Evolutionary conservation across 345 rosid species (phyloP).

Genomic region (Lumnitzera racemosa): DNA sequence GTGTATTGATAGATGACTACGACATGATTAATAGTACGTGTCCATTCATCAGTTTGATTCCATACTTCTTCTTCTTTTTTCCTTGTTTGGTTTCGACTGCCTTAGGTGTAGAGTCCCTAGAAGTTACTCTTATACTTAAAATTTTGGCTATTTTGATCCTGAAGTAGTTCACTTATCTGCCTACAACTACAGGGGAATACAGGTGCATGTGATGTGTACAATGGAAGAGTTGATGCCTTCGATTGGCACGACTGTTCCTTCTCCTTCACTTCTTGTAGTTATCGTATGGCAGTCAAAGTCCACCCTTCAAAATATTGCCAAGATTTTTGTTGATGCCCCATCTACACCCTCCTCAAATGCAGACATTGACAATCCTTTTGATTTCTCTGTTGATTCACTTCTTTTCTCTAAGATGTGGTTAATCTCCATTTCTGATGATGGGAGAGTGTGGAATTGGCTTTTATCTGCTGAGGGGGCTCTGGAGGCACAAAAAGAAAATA

Average conservation of each 20-base stretch:
- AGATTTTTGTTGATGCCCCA: slow-evolving; percentile 49
- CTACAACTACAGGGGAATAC: slow-evolving; percentile 66
- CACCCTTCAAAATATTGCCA: slow-evolving; percentile 67
- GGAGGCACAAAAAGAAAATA: slow-evolving; percentile 34
- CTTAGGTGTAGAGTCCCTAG: too few relatives aligned
- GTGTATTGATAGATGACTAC: too few relatives aligned
- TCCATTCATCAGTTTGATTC: too few relatives aligned
- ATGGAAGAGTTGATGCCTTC: slow-evolving; percentile 93
- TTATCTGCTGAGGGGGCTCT: slow-evolving; percentile 68
- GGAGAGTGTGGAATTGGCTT: slow-evolving; percentile 93
- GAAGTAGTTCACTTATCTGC: slow-evolving; percentile 19
- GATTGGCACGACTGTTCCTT: slow-evolving; percentile 65
- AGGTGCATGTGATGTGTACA: slow-evolving; percentile 67
- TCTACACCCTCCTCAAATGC: slow-evolving; percentile 30
- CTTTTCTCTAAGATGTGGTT: slow-evolving; percentile 61
- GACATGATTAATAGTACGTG: too few relatives aligned
- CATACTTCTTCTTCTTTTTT: too few relatives aligned
- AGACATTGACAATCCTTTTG: slow-evolving; percentile 82
- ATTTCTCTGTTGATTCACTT: slow-evolving; percentile 66
- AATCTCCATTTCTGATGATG: slow-evolving; percentile 88
- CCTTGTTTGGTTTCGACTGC: too few relatives aligned
- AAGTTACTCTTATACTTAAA: too few relatives aligned
- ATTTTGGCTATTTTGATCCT: slow-evolving; percentile 1
- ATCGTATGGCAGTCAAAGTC: slow-evolving; percentile 66
- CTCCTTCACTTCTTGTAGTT: slow-evolving; percentile 66